phyloP scores from a whole-genome alignment of 192 early-diverging fungal species.

The Podila minutissima region DNA sequence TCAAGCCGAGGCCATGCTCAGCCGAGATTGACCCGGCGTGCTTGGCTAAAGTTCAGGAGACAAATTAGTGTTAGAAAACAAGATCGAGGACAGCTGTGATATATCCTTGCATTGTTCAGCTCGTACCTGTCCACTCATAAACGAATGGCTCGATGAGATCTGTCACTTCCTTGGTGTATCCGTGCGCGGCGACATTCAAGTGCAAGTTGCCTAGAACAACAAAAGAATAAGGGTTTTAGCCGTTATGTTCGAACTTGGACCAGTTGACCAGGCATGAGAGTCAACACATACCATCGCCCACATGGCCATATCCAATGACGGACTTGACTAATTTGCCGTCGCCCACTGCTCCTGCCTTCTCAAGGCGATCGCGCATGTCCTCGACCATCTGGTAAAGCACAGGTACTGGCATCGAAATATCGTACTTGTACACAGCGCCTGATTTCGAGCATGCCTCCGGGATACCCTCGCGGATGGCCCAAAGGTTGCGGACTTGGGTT shows the following conservation, averaged over 20 bases:
- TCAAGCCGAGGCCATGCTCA: conserved; percentile 90
- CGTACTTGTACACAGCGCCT: conserved; percentile 95
- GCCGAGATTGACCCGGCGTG: conserved; percentile 36
- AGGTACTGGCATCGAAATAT: conserved; percentile 91
- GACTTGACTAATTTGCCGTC: conserved; percentile 66
- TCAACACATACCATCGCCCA: conserved; percentile 84
- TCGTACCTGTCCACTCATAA: conserved; percentile 84
- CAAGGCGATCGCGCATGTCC: conserved; percentile 79
- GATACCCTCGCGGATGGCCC: conserved; percentile 94
- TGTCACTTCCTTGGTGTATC: conserved; percentile 68
- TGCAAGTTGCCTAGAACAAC: conserved; percentile 79
- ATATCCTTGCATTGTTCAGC: too few species aligned
- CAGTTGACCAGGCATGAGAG: not conserved
- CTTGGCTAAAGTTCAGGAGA: conserved; percentile 7
- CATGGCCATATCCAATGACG: conserved; percentile 95
- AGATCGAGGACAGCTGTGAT: too few species aligned
- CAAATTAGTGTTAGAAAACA: not conserved
- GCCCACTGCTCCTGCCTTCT: conserved; percentile 65
- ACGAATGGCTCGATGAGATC: conserved; percentile 87
- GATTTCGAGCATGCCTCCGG: conserved; percentile 91
- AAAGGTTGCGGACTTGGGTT: conserved; percentile 82
- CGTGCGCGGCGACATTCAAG: conserved; percentile 82
- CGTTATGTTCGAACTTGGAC: not conserved
- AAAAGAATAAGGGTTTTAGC: conserved; percentile 6
- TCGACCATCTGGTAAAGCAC: conserved; percentile 86